Conservation (phyloP, 257 asterid genomes). For the Ballota nigra region DNA sequence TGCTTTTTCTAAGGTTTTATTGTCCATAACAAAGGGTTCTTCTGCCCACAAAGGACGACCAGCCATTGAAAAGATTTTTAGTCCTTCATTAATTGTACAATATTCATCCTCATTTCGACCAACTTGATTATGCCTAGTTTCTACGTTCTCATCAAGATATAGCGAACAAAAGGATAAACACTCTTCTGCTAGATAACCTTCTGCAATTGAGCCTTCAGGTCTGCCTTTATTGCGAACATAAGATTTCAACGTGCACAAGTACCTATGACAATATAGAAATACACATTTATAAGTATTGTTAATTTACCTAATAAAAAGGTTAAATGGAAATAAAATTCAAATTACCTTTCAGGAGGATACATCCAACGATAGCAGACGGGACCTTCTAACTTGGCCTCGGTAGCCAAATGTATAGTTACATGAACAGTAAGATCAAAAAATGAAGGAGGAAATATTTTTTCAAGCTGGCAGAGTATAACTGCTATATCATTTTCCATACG, state of each 20-base stretch:
- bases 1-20: neutral
- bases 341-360: neutral
- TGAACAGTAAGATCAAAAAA: neutral
- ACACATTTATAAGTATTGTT: too few species aligned
- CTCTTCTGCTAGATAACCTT: conserved; percentile 18
- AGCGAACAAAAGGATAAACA: conserved; percentile 15
- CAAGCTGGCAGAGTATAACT: neutral
- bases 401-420: neutral
- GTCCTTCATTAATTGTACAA: neutral
- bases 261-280: neutral
- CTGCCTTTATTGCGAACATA: neutral
- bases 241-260: conserved; percentile 3
- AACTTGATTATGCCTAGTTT: neutral
- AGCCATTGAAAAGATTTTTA: neutral
- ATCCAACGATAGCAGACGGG: neutral
- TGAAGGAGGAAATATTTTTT: neutral
- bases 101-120: neutral
- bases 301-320: too few species aligned
- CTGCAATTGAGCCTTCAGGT: conserved; percentile 6
- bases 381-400: neutral
- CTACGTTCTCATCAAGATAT: conserved; percentile 1
- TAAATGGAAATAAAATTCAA: neutral
- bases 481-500: neutral
- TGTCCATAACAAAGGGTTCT: neutral
- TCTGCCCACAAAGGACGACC: neutral